Evolutionary conservation across 768 basidiomycete genomes (phyloP), one percentile per base, ranked within the genome.

Genomic region (Terana coerulea): DNA sequence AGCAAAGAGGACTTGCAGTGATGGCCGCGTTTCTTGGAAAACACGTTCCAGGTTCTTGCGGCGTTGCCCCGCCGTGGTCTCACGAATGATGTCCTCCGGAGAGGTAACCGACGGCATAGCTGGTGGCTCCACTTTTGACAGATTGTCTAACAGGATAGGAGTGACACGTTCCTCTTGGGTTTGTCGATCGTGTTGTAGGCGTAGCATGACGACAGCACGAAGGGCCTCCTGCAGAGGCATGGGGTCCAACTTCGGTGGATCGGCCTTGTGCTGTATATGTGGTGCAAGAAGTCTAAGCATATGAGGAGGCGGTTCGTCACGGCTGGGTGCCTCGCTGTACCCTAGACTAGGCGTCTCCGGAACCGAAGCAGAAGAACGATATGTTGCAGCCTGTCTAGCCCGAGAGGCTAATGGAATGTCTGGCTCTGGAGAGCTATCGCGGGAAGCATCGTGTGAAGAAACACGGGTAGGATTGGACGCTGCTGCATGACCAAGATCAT

Each of bases 111-210:
- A 39, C 9, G 46, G 56, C 59, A 60, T 35, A 61, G 62, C 66
- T 40, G 48, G 62, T 15, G 59, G 52, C 24, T 66, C 66, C 3
- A 74, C 69, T 42, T 80, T 68, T 8, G 75, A 66, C 54, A 70
- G 70, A 62, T 90, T 90, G 26, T 80, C 75, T 57, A 75, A 65
- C 12, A 91, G 69, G 19, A 91, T 73, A 1, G 86, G 86, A 22
- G 76, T 73, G 9, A 86, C 73, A 19, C 80, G 77, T 58, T 86
- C 83, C 34, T 77, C 75, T 19, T 79, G 78, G 10, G 83, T 76
- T 63, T 85, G 82, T 12, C 69, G 72, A 62, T 88, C 84, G 54
- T 70, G 73, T 30, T 77, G 73, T 34, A 83, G 72, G 25, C 87
- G 77, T 9, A 80, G 77, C 69, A 80, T 78, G 24, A 86, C 74